Percentiles rank a stretch among this genome's conserved stretches.
phyloP scores from a whole-genome alignment of 1,284 basidiomycete genomes.

The Ustilago vetiveriae region DNA sequence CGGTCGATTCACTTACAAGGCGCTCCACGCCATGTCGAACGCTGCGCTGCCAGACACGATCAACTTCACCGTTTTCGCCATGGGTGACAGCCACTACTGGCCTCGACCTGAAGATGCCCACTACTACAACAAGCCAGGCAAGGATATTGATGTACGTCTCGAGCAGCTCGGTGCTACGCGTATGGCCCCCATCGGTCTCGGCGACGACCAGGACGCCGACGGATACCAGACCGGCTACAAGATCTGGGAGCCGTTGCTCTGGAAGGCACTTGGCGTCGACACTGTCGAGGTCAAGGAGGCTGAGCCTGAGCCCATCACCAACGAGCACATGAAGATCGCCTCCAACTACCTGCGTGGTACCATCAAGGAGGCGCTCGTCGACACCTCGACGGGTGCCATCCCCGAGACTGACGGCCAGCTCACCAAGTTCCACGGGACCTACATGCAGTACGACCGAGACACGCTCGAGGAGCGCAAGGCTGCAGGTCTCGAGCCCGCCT shows the following conservation, averaged over 20 bases:
- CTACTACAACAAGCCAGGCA: conserved; percentile 97
- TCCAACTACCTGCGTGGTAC: conserved; percentile 93
- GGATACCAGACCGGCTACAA: conserved; percentile 96
- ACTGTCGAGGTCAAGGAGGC: conserved; percentile 86
- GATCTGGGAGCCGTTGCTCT: conserved; percentile 88
- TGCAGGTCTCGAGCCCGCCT: conserved; percentile 94
- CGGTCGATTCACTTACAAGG: conserved; percentile 88
- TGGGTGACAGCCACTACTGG: conserved; percentile 99
- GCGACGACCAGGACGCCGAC: conserved; percentile 97
- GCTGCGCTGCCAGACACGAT: conserved; percentile 43
- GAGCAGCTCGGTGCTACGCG: conserved; percentile 61
- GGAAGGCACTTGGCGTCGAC: conserved; percentile 95
- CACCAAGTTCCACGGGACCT: conserved; percentile 93
- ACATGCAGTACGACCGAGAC: conserved; percentile 85
- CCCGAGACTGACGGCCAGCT: conserved; percentile 90
- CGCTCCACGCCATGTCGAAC: conserved; percentile 71
- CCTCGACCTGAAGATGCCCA: conserved; percentile 93
- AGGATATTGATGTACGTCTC: conserved; percentile 81
- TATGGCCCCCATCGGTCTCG: conserved; percentile 74
- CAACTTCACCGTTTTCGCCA: conserved; percentile 79
- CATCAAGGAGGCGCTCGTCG: conserved; percentile 86
- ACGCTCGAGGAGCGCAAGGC: conserved; percentile 94
- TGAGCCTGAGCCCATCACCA: conserved; percentile 95
- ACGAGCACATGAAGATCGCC: conserved; percentile 99
- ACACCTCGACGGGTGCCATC: conserved; percentile 86